These are phyloP conservation scores for Corymbia maculata DNA, from an alignment of 345 rosid genomes.

Conservation along the genomic window DNA sequence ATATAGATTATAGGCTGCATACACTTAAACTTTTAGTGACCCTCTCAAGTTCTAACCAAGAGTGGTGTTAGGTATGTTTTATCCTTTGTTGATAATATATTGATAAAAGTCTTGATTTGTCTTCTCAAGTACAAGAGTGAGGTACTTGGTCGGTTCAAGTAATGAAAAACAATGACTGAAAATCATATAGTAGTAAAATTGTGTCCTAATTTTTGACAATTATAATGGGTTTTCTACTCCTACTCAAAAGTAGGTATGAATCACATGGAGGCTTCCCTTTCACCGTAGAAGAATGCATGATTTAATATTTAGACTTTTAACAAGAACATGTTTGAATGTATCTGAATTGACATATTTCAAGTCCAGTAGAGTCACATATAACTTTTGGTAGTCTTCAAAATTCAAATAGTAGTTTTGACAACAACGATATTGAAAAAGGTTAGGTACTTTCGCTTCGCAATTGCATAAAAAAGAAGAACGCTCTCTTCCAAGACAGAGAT, in stretches of 20 bases:
- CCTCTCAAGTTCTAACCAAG: neutral
- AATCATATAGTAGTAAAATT: neutral
- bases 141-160: neutral
- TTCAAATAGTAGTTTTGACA: too few relatives aligned
- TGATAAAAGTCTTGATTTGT: neutral
- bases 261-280: rapidly evolving
- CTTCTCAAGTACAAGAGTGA: neutral
- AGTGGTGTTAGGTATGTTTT: neutral
- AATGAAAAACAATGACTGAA: neutral
- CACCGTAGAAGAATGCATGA: rapidly evolving
- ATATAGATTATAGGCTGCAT: neutral
- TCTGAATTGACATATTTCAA: neutral
- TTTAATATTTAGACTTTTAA: too few relatives aligned
- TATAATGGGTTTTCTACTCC: neutral
- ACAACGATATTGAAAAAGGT: rapidly evolving
- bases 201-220: neutral
- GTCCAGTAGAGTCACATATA: neutral
- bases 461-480: neutral
- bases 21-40: neutral
- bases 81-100: neutral
- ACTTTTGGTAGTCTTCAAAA: neutral
- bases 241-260: neutral
- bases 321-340: too few relatives aligned
- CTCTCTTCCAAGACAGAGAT: rapidly evolving
- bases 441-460: neutral